Percentiles rank a stretch among this genome's conserved stretches.
Evolutionary conservation across 1,139 yeast species (phyloP).

Genomic region (Candida sp.): DNA sequence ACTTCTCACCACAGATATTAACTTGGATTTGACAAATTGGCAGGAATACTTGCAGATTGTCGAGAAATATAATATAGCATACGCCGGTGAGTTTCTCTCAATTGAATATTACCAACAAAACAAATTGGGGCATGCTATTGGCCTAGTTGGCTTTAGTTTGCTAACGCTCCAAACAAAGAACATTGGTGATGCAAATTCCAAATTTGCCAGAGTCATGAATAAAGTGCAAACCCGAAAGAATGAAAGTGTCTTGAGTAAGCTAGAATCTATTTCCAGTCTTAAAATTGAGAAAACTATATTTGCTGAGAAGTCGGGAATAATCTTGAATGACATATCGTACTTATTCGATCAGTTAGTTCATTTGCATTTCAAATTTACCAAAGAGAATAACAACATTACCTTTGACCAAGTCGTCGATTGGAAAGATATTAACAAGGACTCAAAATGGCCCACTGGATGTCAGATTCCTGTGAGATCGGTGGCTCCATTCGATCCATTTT

Average conservation of each 20-base stretch:
- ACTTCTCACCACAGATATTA: conserved; percentile 7
- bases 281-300: conserved; percentile 35
- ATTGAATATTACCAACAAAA: conserved; percentile 41
- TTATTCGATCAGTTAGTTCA: conserved; percentile 38
- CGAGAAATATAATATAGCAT: conserved; percentile 36
- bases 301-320: conserved; percentile 29
- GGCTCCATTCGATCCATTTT: conserved; percentile 10
- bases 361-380: conserved; percentile 36
- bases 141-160: conserved; percentile 36
- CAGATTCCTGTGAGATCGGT: conserved; percentile 29
- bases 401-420: conserved; percentile 37
- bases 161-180: conserved; percentile 38
- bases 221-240: conserved; percentile 27
- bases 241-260: conserved; percentile 27
- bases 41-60: conserved; percentile 27
- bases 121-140: conserved; percentile 41
- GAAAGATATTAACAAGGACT: conserved; percentile 34
- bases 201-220: conserved; percentile 16
- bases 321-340: conserved; percentile 35
- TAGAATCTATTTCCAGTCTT: conserved; percentile 36
- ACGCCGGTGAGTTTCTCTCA: conserved; percentile 41
- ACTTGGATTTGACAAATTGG: conserved; percentile 27
- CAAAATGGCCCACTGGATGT: conserved; percentile 46
- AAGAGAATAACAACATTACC: conserved; percentile 39
- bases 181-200: conserved; percentile 11